phyloP scores from a whole-genome alignment of 2,329 filamentous ascomycete genomes.

The Paecilomyces niveus region DNA sequence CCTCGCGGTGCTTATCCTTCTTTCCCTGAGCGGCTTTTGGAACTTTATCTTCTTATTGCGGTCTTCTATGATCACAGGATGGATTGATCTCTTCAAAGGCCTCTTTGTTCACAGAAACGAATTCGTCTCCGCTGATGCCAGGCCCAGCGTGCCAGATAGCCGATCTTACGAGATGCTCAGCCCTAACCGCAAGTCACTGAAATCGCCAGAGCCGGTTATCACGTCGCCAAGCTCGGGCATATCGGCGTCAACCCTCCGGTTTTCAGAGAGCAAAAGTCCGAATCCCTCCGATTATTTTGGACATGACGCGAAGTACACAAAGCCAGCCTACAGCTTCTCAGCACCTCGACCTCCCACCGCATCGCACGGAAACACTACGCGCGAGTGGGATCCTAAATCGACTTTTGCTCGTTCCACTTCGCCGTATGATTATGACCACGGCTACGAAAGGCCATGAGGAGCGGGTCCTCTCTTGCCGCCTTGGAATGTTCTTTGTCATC shows the following conservation, averaged over 20 bases:
- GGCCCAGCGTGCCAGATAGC: constrained; percentile 55
- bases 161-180: constrained; percentile 74
- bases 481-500: background rate
- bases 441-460: background rate
- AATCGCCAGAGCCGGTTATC: constrained; percentile 27
- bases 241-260: constrained; percentile 12
- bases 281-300: constrained; percentile 32
- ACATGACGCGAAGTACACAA: constrained; percentile 40
- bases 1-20: constrained; percentile 71
- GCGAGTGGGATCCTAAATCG: constrained; percentile 31
- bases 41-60: constrained; percentile 74
- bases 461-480: background rate
- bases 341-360: constrained; percentile 37
- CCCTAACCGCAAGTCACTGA: constrained; percentile 14
- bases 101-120: constrained; percentile 54
- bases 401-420: constrained; percentile 23
- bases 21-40: constrained; percentile 83
- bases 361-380: constrained; percentile 10
- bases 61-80: constrained; percentile 77
- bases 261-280: constrained; percentile 14
- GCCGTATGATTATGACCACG: background rate
- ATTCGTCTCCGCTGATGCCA: constrained; percentile 83
- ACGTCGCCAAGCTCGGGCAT: constrained; percentile 19
- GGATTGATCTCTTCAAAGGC: constrained; percentile 58
- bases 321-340: constrained; percentile 43